A percentile compares a stretch with the other conserved stretches of the same genome.
Conservation (phyloP, 2,329 filamentous ascomycete genomes). For the Alternaria infectoria region DNA sequence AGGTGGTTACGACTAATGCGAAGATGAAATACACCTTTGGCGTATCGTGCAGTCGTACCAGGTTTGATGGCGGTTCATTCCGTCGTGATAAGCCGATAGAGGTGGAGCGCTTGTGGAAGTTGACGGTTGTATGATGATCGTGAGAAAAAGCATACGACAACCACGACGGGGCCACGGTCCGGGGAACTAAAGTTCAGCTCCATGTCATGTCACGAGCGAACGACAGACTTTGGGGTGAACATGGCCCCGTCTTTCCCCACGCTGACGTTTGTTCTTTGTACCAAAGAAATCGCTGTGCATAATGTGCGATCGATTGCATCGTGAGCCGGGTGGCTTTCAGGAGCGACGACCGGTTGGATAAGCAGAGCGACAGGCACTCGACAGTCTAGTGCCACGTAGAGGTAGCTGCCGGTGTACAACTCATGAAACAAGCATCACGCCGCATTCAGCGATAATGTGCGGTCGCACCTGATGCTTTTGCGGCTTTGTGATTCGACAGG, state of each 20-base stretch:
- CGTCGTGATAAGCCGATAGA: constrained; percentile 1
- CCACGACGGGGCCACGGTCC: constrained; percentile 36
- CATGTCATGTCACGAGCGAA: constrained; percentile 22
- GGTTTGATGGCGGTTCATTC: neutral
- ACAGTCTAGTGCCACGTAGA: constrained; percentile 31
- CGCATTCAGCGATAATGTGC: constrained; percentile 29
- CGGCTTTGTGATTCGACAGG: constrained; percentile 42
- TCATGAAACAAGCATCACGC: constrained; percentile 49
- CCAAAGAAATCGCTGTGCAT: neutral
- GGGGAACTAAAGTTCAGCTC: constrained; percentile 19
- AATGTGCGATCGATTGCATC: constrained; percentile 2
- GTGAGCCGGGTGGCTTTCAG: constrained; percentile 17
- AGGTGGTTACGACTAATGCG: constrained; percentile 14
- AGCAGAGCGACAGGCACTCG: constrained; percentile 16
- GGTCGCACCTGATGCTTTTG: constrained; percentile 47
- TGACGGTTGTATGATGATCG: constrained; percentile 33
- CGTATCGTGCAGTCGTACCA: neutral
- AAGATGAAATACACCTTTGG: neutral
- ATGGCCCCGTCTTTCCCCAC: neutral
- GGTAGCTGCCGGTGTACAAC: constrained; percentile 46
- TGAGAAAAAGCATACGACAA: constrained; percentile 25
- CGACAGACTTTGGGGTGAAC: neutral
- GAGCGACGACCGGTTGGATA: constrained; percentile 6
- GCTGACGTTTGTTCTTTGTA: constrained; percentile 3
- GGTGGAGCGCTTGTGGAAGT: constrained; percentile 1